phyloP scores from a whole-genome alignment of 2,329 filamentous ascomycete species.

The Penicillium freii region DNA sequence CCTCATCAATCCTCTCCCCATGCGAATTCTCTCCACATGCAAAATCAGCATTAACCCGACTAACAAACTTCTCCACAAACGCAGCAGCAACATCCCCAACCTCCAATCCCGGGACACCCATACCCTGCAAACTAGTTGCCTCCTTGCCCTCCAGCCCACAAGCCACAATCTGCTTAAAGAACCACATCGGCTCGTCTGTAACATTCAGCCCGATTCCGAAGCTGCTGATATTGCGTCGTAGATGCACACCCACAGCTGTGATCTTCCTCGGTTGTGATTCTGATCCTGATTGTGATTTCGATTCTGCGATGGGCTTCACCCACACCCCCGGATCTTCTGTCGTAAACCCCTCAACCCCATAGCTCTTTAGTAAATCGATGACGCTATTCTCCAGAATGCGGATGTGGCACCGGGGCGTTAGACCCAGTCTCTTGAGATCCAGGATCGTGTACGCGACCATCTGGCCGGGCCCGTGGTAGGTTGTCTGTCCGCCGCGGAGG shows the following conservation, averaged over 20 bases:
- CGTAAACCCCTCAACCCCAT: constrained; percentile 61
- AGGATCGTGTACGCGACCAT: constrained; percentile 87
- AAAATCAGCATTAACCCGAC: constrained; percentile 37
- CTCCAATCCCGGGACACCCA: constrained; percentile 39
- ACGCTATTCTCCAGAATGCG: constrained; percentile 74
- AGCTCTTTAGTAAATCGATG: constrained; percentile 61
- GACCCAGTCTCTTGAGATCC: constrained; percentile 68
- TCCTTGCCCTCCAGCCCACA: constrained; percentile 80
- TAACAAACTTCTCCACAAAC: constrained; percentile 43
- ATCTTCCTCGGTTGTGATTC: constrained; percentile 61
- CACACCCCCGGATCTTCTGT: constrained; percentile 84
- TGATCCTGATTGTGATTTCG: background rate
- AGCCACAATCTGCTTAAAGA: constrained; percentile 72
- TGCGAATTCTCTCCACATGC: constrained; percentile 29
- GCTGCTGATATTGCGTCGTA: constrained; percentile 76
- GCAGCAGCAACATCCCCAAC: constrained; percentile 41
- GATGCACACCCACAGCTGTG: constrained; percentile 86
- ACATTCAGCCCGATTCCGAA: constrained; percentile 73
- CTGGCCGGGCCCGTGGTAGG: constrained; percentile 93
- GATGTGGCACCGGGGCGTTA: constrained; percentile 75
- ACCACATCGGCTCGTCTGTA: constrained; percentile 61
- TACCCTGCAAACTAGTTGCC: constrained; percentile 69
- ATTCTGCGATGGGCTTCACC: constrained; percentile 46
- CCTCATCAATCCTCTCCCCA: constrained; percentile 40
- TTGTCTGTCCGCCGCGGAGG: constrained; percentile 83